A percentile compares a stretch with the other conserved stretches of the same genome.
Evolutionary conservation across 2,329 filamentous ascomycete genomes (phyloP).

Genomic region (Talaromyces sp.): DNA sequence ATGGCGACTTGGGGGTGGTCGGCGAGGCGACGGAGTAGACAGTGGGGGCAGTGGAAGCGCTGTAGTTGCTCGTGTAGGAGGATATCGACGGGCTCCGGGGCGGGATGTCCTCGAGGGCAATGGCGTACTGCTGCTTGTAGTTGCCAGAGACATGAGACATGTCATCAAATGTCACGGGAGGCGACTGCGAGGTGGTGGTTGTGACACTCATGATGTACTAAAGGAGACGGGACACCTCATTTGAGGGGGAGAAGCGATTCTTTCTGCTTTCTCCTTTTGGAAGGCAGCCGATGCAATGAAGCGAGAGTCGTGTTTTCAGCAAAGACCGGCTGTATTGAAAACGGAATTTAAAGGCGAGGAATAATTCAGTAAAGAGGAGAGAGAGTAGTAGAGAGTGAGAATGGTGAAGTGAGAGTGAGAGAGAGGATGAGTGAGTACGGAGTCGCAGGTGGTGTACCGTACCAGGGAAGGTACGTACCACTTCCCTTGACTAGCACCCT

Average conservation of each 20-base stretch:
- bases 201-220: slow-evolving; percentile 32
- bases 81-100: slow-evolving; percentile 30
- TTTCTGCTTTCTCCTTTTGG: not conserved
- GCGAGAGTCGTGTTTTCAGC: not conserved
- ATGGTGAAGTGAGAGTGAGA: not conserved
- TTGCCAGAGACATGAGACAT: slow-evolving; percentile 18
- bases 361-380: not conserved
- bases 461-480: not conserved
- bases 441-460: not conserved
- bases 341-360: not conserved
- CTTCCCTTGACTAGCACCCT: not conserved
- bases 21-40: slow-evolving; percentile 33
- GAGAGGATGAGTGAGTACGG: not conserved
- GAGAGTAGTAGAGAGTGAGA: not conserved
- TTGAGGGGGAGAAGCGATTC: not conserved
- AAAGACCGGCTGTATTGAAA: not conserved
- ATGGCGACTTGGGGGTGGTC: slow-evolving; percentile 16
- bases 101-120: slow-evolving; percentile 24
- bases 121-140: slow-evolving; percentile 23
- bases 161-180: slow-evolving; percentile 25
- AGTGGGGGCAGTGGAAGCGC: slow-evolving; percentile 31
- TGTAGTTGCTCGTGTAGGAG: slow-evolving; percentile 32
- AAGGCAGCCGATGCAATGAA: not conserved
- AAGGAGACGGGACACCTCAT: not conserved
- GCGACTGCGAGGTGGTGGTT: slow-evolving; percentile 31